Conservation (phyloP, 768 basidiomycete species). For the Austroboletus eburneus region DNA sequence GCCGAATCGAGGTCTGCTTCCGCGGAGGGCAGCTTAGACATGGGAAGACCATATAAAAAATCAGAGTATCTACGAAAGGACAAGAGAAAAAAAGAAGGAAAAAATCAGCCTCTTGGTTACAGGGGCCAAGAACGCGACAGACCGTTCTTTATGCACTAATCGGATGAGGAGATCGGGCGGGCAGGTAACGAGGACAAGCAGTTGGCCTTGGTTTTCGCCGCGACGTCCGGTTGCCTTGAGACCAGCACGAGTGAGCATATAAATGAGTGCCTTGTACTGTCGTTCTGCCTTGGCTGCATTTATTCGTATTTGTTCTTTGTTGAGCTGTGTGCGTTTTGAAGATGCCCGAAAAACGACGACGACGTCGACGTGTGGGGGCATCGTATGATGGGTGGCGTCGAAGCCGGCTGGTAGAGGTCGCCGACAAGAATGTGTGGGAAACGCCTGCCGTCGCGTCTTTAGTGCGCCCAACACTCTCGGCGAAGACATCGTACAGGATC, state of each 20-base stretch:
- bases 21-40: constrained; percentile 39
- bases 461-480: background rate
- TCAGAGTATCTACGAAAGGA: constrained; percentile 68
- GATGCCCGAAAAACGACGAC: constrained; percentile 67
- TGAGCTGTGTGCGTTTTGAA: constrained; percentile 34
- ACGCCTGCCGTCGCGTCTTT: background rate
- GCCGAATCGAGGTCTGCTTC: constrained; percentile 41
- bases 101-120: background rate
- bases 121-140: constrained; percentile 22
- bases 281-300: constrained; percentile 60
- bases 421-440: constrained; percentile 6
- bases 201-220: constrained; percentile 71
- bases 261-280: constrained; percentile 64
- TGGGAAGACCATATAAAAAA: constrained; percentile 72
- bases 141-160: constrained; percentile 75
- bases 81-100: background rate
- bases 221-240: constrained; percentile 69
- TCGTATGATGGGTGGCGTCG: constrained; percentile 11
- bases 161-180: constrained; percentile 55
- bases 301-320: constrained; percentile 60
- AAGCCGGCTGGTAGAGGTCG: background rate
- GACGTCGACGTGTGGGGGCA: constrained; percentile 63
- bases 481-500: background rate
- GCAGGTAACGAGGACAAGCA: constrained; percentile 74
- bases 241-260: constrained; percentile 56